Evolutionary conservation across 208 protist genomes (phyloP).

Genomic region (Leishmania major): DNA sequence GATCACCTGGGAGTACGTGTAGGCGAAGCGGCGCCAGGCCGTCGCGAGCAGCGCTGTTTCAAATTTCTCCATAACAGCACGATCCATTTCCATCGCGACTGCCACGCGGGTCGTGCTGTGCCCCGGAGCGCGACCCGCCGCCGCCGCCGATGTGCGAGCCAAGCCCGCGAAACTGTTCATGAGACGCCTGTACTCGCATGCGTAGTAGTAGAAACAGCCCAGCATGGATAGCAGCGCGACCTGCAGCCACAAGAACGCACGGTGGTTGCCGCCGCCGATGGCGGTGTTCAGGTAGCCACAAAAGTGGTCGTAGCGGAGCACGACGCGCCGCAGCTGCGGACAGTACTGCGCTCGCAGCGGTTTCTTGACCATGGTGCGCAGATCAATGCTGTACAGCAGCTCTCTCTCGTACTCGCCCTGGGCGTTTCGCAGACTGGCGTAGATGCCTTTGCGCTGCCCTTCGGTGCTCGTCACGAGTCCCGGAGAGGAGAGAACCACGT

Average conservation of each 20-base stretch:
- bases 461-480: conserved; percentile 38
- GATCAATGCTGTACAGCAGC: conserved; percentile 47
- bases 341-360: conserved; percentile 85
- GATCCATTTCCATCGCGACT: not conserved
- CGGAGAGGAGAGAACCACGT: conserved; percentile 34
- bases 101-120: not conserved
- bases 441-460: conserved; percentile 64
- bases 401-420: conserved; percentile 54
- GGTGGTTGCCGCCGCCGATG: conserved; percentile 84
- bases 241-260: conserved; percentile 48
- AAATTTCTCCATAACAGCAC: not conserved
- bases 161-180: conserved; percentile 8
- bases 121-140: not conserved
- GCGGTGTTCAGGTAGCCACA: conserved; percentile 58
- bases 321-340: conserved; percentile 44
- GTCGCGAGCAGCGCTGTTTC: conserved; percentile 20
- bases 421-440: conserved; percentile 53
- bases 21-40: conserved; percentile 37
- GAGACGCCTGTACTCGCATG: conserved; percentile 23
- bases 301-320: conserved; percentile 85
- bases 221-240: conserved; percentile 34
- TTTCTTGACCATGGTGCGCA: conserved; percentile 68
- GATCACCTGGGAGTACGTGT: conserved; percentile 59
- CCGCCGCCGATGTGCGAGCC: not conserved
- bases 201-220: conserved; percentile 39